A percentile compares a stretch with the other conserved stretches of the same genome.
phyloP scores from a whole-genome alignment of 2,329 filamentous ascomycete genomes.

The Phaeosphaeria sp. region DNA sequence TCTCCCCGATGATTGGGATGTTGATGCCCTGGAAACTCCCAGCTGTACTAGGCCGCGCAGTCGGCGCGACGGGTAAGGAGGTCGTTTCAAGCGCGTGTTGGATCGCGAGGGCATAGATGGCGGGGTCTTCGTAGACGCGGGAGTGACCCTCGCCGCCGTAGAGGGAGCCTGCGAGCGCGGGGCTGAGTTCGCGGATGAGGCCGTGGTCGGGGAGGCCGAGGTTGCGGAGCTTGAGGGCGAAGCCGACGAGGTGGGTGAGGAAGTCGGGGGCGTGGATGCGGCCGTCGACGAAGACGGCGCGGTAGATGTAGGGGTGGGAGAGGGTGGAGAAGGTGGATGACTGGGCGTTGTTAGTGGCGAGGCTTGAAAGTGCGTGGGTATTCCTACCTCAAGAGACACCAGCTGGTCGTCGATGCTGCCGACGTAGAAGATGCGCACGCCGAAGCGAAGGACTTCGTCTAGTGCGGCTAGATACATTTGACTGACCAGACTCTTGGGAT shows the following conservation, averaged over 20 bases:
- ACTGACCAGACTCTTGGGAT: constrained; percentile 81
- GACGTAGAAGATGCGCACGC: constrained; percentile 83
- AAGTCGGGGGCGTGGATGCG: constrained; percentile 93
- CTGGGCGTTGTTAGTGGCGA: constrained; percentile 63
- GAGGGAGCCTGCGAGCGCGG: constrained; percentile 86
- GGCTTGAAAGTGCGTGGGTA: too few species aligned
- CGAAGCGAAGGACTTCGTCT: constrained; percentile 75
- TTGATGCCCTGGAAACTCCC: constrained; percentile 38
- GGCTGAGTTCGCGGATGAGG: constrained; percentile 86
- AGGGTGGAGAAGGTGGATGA: constrained; percentile 88
- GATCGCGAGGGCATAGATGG: constrained; percentile 74
- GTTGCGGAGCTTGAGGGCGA: constrained; percentile 92
- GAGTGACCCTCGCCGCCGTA: constrained; percentile 95
- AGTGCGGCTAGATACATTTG: constrained; percentile 80
- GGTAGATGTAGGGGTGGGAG: constrained; percentile 90
- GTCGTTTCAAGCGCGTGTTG: constrained; percentile 58
- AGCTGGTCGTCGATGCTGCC: constrained; percentile 97
- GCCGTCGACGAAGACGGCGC: constrained; percentile 95
- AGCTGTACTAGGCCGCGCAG: constrained; percentile 27
- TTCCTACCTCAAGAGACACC: constrained; percentile 81
- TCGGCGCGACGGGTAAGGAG: constrained; percentile 36
- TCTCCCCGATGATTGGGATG: constrained; percentile 39
- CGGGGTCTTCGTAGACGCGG: constrained; percentile 86
- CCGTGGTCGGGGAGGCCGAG: constrained; percentile 92
- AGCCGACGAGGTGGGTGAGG: constrained; percentile 89